Conservation (phyloP, 139 green algal genomes). For the Micractinium conductrix region DNA sequence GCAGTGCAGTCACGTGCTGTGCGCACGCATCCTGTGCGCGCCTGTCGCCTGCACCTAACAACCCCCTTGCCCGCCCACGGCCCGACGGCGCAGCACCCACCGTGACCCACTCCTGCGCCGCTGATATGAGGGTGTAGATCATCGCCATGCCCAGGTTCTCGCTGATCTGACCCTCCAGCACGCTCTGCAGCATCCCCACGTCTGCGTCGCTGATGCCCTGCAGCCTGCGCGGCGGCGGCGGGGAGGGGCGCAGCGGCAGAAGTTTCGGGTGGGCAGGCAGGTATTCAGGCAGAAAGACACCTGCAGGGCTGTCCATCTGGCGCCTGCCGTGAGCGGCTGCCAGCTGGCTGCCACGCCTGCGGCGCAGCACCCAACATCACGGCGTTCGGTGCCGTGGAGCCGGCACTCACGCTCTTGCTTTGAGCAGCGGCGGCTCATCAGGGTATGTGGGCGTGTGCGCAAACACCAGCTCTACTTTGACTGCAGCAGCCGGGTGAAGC, state of each 20-base stretch:
- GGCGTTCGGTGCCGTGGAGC: not conserved
- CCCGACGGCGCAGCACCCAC: too few relatives aligned
- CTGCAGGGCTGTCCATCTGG: too few relatives aligned
- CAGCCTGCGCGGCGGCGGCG: slow-evolving; percentile 48
- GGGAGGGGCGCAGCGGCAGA: not conserved
- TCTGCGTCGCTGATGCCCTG: slow-evolving; percentile 74
- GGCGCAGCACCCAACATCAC: not conserved
- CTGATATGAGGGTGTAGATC: slow-evolving; percentile 65
- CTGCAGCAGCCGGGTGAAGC: not conserved
- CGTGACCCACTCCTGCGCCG: slow-evolving; percentile 62
- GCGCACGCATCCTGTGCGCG: too few relatives aligned
- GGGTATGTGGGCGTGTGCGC: slow-evolving; percentile 61
- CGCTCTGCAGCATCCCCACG: slow-evolving; percentile 49
- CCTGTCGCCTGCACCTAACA: too few relatives aligned
- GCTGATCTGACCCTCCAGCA: slow-evolving; percentile 56
- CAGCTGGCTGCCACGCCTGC: too few relatives aligned
- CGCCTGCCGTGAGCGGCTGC: too few relatives aligned
- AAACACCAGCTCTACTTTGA: slow-evolving; percentile 53
- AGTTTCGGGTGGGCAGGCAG: too few relatives aligned
- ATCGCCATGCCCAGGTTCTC: slow-evolving; percentile 64
- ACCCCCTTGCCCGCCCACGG: not conserved
- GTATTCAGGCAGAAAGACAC: too few relatives aligned
- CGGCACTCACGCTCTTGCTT: slow-evolving; percentile 47
- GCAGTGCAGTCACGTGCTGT: too few relatives aligned
- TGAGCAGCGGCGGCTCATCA: slow-evolving; percentile 58